Conservation (phyloP, 164 flowering plant species). For the Tinospora cordifolia region DNA sequence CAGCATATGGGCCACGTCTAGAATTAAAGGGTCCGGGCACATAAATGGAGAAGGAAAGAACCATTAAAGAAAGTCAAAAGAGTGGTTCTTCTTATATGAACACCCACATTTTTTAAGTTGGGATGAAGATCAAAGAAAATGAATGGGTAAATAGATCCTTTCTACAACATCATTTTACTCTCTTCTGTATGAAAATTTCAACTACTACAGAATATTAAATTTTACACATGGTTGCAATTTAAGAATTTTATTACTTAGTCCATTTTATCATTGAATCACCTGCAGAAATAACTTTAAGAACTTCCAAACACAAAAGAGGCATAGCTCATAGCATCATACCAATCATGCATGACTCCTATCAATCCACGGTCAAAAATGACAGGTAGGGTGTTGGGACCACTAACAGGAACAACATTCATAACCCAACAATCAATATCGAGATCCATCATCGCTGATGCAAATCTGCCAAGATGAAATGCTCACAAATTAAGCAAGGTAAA, state of each 20-base stretch:
- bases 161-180: too few species aligned
- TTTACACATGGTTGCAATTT: background rate
- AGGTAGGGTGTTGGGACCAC: conserved; percentile 55
- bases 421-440: conserved; percentile 46
- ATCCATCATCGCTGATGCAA: conserved; percentile 51
- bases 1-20: too few species aligned
- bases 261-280: background rate
- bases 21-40: too few species aligned
- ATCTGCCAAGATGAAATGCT: conserved; percentile 27
- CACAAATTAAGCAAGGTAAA: background rate
- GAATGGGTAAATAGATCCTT: too few species aligned
- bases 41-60: too few species aligned
- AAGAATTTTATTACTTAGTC: background rate
- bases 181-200: background rate
- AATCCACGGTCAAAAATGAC: conserved; percentile 60
- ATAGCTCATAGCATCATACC: conserved; percentile 30
- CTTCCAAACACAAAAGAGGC: background rate
- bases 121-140: too few species aligned
- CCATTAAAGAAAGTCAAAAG: too few species aligned
- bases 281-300: conserved; percentile 4
- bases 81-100: too few species aligned
- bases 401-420: conserved; percentile 59
- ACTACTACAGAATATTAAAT: background rate
- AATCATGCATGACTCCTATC: conserved; percentile 51
- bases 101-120: too few species aligned